These are phyloP conservation scores for rapeseed (Brassica napus) DNA, from an alignment of 345 rosid species.

Conservation along the genomic window Da-Ae NC_063436.1:1285501-1286000, in stretches of 20 bases:
- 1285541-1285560: slow-evolving; percentile 77
- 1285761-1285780: neutral
- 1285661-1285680: slow-evolving; percentile 87
- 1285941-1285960: neutral
- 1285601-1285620: slow-evolving; percentile 83
- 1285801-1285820: no score
- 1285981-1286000: slow-evolving; percentile 98
- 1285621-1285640: slow-evolving; percentile 97
- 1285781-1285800: no score
- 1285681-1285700: slow-evolving; percentile 94
- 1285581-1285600: slow-evolving; percentile 75
- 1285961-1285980: slow-evolving; percentile 40
- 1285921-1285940: no score
- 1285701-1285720: slow-evolving; percentile 94
- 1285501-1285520: neutral
- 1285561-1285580: slow-evolving; percentile 89
- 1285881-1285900: no score
- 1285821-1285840: no score
- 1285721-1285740: slow-evolving; percentile 41
- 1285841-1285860: no score
- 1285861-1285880: no score
- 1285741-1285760: neutral
- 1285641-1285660: slow-evolving; percentile 72
- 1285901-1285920: no score
- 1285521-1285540: slow-evolving; percentile 72